Evolutionary conservation across 805 yeast genomes (phyloP).

Genomic region (Wickerhamomyces strasburgensis): DNA sequence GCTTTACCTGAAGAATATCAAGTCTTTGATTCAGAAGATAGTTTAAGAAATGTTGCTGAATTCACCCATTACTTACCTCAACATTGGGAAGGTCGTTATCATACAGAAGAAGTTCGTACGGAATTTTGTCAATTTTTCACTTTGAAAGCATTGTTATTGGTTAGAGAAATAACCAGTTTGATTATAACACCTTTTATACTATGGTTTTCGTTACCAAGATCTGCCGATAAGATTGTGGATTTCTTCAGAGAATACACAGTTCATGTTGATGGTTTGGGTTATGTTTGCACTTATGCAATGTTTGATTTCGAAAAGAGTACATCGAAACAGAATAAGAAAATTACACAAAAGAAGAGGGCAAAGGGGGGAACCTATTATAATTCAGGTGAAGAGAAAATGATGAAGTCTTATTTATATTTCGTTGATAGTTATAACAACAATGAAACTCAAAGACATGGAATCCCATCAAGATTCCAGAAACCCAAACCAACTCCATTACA

Average conservation of each 20-base stretch:
- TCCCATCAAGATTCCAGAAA: constrained; percentile 1
- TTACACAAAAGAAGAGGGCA: constrained; percentile 16
- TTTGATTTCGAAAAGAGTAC: constrained; percentile 69
- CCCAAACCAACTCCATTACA: constrained; percentile 7
- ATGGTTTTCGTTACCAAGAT: constrained; percentile 74
- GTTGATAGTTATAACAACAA: constrained; percentile 71
- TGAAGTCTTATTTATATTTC: constrained; percentile 83
- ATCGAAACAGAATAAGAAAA: constrained; percentile 31
- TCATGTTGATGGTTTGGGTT: constrained; percentile 91
- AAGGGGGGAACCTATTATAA: constrained; percentile 37
- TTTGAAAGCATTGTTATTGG: constrained; percentile 60
- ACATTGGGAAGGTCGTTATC: constrained; percentile 81
- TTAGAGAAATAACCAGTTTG: constrained; percentile 78
- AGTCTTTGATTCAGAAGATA: constrained; percentile 91
- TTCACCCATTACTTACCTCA: constrained; percentile 88
- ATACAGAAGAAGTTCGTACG: constrained; percentile 75
- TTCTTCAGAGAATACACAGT: constrained; percentile 86
- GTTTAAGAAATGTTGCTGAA: constrained; percentile 72
- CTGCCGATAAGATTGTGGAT: constrained; percentile 74
- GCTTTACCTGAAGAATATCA: constrained; percentile 58
- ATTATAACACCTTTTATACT: constrained; percentile 84
- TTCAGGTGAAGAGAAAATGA: constrained; percentile 74
- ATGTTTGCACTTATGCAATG: constrained; percentile 92
- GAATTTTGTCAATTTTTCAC: constrained; percentile 80
- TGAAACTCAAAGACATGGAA: constrained; percentile 28